These are phyloP conservation scores for Acer yangbiense DNA, from an alignment of 345 rosid genomes.

Conservation along the genomic window DNA sequence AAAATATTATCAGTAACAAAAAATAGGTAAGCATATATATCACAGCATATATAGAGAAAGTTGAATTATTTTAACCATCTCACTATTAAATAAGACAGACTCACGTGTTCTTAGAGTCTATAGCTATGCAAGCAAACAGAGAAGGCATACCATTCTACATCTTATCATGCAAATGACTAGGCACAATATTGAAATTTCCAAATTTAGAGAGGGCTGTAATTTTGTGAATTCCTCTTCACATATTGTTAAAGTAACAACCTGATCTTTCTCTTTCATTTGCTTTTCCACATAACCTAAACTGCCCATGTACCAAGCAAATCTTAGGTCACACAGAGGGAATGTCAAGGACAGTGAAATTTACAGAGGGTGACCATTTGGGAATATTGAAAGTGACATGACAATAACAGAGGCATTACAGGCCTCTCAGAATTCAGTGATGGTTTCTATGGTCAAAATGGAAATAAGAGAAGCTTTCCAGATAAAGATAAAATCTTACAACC, in stretches of 20 bases:
- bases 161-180: constrained; percentile 1
- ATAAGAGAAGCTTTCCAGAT: not conserved
- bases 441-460: not conserved
- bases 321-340: no score
- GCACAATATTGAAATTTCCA: no score
- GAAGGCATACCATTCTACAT: not conserved
- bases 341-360: no score
- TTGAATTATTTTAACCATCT: constrained; percentile 9
- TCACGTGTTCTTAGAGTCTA: not conserved
- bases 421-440: not conserved
- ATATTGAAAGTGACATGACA: no score
- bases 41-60: constrained; percentile 10
- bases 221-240: not conserved
- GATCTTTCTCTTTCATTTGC: not conserved
- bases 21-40: not conserved
- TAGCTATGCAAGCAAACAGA: constrained; percentile 6
- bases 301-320: not conserved
- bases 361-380: no score
- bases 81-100: not conserved
- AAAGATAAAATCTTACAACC: not conserved
- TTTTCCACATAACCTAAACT: not conserved
- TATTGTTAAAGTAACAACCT: not conserved
- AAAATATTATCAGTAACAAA: constrained; percentile 5
- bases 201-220: no score
- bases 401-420: not conserved